Conservation (phyloP, 331 rosid genomes). For the Cydonia oblonga region DNA sequence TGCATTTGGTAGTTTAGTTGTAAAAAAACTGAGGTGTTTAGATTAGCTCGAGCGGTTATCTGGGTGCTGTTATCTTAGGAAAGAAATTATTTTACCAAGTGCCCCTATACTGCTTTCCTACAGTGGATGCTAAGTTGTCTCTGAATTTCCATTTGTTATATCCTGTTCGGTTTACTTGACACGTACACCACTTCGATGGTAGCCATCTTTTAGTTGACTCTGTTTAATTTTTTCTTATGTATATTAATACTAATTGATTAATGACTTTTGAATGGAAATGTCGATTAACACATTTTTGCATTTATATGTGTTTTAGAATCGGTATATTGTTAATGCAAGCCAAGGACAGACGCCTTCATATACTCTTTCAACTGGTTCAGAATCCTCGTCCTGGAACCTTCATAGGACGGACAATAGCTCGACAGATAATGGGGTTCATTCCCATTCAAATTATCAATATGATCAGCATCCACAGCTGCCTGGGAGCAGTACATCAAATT, state of each 20-base stretch:
- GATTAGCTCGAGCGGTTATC: not conserved
- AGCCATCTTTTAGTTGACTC: not conserved
- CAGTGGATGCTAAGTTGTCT: not conserved
- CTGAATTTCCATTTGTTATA: not conserved
- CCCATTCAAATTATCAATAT: slow-evolving; percentile 63
- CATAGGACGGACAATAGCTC: slow-evolving; percentile 40
- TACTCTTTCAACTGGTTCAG: slow-evolving; percentile 40
- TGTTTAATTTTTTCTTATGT: not conserved
- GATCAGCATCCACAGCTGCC: slow-evolving; percentile 58
- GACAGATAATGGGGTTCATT: slow-evolving; percentile 48
- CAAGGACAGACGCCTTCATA: slow-evolving; percentile 46
- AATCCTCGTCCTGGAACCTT: slow-evolving; percentile 52
- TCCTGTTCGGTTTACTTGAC: not conserved
- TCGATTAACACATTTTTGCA: not conserved
- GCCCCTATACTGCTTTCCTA: not conserved
- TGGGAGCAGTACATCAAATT: slow-evolving; percentile 70
- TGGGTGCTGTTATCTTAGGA: not conserved
- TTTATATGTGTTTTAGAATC: slow-evolving; percentile 38
- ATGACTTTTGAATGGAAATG: not conserved
- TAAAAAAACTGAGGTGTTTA: not conserved
- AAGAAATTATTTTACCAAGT: not conserved
- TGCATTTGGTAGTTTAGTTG: not conserved
- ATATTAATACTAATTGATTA: not conserved
- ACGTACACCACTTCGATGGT: not conserved
- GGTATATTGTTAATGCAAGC: slow-evolving; percentile 34